Evolutionary conservation across 1,139 yeast genomes (phyloP).

Genomic region (Petasospora fabianii): DNA sequence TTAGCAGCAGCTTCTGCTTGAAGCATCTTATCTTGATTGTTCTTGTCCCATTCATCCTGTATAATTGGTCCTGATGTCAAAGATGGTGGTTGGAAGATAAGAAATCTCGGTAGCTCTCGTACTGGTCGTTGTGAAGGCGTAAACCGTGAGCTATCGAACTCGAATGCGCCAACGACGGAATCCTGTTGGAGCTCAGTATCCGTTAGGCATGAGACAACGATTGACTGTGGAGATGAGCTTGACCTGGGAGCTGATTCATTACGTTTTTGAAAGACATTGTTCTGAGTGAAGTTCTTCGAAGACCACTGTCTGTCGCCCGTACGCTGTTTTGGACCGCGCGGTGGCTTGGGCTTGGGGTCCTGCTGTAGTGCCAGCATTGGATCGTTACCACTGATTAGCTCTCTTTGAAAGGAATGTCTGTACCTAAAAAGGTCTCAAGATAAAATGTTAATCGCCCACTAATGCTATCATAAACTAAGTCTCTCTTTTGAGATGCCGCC

Average conservation of each 20-base stretch:
- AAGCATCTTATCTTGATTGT: constrained; percentile 47
- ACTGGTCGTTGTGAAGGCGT: constrained; percentile 19
- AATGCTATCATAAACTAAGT: too few species aligned
- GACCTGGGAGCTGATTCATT: neutral
- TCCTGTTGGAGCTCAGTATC: constrained; percentile 10
- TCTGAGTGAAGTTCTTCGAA: constrained; percentile 1
- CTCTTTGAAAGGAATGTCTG: too few species aligned
- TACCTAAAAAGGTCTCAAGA: too few species aligned
- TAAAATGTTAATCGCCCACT: too few species aligned
- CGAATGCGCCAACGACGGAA: constrained; percentile 12
- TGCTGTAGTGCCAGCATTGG: too few species aligned
- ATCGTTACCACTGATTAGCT: too few species aligned
- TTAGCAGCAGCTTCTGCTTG: constrained; percentile 38
- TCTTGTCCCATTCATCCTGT: constrained; percentile 51
- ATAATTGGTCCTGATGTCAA: constrained; percentile 25
- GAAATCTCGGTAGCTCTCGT: constrained; percentile 33
- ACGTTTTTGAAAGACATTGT: constrained; percentile 3
- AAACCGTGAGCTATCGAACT: constrained; percentile 2
- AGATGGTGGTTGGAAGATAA: constrained; percentile 34
- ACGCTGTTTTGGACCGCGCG: neutral
- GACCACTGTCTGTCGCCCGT: neutral
- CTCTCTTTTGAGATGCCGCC: too few species aligned
- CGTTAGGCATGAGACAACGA: too few species aligned
- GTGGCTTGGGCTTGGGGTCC: neutral
- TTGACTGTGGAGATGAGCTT: too few species aligned